Evolutionary conservation across 805 yeast genomes (phyloP).

Genomic region (Yamadazyma sp.): DNA sequence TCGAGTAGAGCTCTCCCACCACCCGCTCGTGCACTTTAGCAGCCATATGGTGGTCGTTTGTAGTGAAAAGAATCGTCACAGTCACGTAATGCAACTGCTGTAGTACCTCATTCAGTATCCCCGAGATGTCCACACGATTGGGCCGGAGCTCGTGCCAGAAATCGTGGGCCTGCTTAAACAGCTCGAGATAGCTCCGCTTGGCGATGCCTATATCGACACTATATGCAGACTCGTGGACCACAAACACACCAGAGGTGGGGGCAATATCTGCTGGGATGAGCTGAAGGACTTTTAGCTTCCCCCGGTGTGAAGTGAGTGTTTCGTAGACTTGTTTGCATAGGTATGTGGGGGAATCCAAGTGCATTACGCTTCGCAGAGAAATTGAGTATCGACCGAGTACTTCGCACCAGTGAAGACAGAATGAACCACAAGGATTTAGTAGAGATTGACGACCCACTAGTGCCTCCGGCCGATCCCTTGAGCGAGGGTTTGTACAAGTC

Average conservation of each 20-base stretch:
- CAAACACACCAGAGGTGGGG: slow-evolving; percentile 1
- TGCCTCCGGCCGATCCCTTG: slow-evolving; percentile 30
- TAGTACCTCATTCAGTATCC: slow-evolving; percentile 4
- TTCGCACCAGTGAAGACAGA: no score
- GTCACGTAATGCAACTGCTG: slow-evolving; percentile 28
- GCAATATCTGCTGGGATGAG: slow-evolving; percentile 5
- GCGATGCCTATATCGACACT: slow-evolving; percentile 33
- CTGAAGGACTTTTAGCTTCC: slow-evolving; percentile 8
- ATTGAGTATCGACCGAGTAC: no score
- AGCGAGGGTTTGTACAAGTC: slow-evolving; percentile 33
- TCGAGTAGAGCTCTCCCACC: slow-evolving; percentile 14
- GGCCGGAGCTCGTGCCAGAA: slow-evolving; percentile 23
- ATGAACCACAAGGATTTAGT: slow-evolving; percentile 12
- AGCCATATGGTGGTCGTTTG: slow-evolving; percentile 39
- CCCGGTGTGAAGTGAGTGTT: not conserved
- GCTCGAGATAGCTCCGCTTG: slow-evolving; percentile 26
- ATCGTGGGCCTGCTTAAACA: slow-evolving; percentile 34
- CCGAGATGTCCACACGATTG: slow-evolving; percentile 2
- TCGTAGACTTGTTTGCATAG: slow-evolving; percentile 6
- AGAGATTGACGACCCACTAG: slow-evolving; percentile 12
- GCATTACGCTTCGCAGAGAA: no score
- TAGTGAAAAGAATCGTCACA: slow-evolving; percentile 34
- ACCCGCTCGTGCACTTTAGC: slow-evolving; percentile 29
- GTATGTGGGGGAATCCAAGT: no score
- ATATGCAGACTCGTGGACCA: slow-evolving; percentile 12